Percentiles rank a stretch among this genome's conserved stretches.
Evolutionary conservation across 2,329 filamentous ascomycete genomes (phyloP).

Genomic region (Clarireedia sp.): DNA sequence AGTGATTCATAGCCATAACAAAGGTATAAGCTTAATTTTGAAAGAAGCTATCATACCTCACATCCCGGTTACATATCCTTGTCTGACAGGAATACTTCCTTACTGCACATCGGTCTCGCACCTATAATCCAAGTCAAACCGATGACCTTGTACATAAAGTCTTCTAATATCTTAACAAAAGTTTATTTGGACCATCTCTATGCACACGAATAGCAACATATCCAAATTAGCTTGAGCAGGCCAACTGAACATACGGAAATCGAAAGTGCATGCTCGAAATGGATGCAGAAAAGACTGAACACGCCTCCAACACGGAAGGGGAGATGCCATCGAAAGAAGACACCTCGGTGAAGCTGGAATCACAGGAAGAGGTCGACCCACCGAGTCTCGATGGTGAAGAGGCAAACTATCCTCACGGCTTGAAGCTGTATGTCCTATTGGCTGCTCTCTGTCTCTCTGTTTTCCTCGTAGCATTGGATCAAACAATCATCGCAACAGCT

Average conservation of each 20-base stretch:
- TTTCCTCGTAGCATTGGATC: conserved; percentile 27
- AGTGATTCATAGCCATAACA: neutral
- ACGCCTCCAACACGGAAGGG: neutral
- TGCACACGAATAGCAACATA: too few relatives aligned
- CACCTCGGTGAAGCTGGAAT: neutral
- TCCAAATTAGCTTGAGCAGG: too few relatives aligned
- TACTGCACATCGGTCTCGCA: too few relatives aligned
- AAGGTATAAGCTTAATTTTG: neutral
- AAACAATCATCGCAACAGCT: conserved; percentile 32
- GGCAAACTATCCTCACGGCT: conserved; percentile 12
- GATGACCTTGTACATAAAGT: too few relatives aligned
- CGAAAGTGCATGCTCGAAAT: neutral
- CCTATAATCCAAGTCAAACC: too few relatives aligned
- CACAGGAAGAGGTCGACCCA: neutral
- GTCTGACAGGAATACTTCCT: too few relatives aligned
- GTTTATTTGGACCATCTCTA: too few relatives aligned
- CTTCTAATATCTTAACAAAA: too few relatives aligned
- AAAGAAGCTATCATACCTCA: too few relatives aligned
- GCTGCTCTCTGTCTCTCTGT: conserved; percentile 26
- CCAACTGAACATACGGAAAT: too few relatives aligned
- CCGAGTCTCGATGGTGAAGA: conserved; percentile 4
- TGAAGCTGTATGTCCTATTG: conserved; percentile 22
- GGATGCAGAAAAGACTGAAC: neutral
- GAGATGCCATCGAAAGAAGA: neutral
- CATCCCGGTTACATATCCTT: too few relatives aligned